A percentile compares a stretch with the other conserved stretches of the same genome.
Conservation (phyloP, 2,329 filamentous ascomycete genomes). For the Fusarium sp. region DNA sequence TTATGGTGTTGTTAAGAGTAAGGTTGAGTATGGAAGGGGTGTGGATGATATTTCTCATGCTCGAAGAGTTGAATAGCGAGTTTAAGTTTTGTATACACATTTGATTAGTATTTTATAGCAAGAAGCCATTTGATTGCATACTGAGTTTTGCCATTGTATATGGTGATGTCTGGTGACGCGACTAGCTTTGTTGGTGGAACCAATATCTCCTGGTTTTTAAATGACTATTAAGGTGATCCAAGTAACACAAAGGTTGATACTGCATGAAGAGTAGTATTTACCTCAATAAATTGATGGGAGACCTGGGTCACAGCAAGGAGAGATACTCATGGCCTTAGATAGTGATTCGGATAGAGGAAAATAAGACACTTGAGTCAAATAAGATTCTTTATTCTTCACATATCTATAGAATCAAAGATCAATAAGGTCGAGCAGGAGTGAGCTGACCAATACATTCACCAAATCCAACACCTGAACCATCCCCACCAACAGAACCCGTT, state of each 20-base stretch:
- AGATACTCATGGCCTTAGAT: too few relatives aligned
- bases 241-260: too few relatives aligned
- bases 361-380: too few relatives aligned
- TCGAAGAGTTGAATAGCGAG: slow-evolving; percentile 17
- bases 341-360: too few relatives aligned
- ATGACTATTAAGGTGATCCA: too few relatives aligned
- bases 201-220: neutral
- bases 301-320: too few relatives aligned
- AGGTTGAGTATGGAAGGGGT: slow-evolving; percentile 19
- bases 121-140: neutral
- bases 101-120: neutral
- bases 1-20: slow-evolving; percentile 25
- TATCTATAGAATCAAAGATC: neutral
- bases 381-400: fast-evolving
- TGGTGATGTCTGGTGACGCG: neutral
- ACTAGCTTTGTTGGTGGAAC: neutral
- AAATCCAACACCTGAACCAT: slow-evolving; percentile 56
- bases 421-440: neutral
- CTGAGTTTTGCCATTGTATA: neutral
- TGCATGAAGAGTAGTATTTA: too few relatives aligned
- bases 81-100: neutral
- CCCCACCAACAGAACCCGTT: slow-evolving; percentile 54
- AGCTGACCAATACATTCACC: slow-evolving; percentile 51
- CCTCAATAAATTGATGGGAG: neutral
- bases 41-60: slow-evolving; percentile 28